Evolutionary conservation across 306 rosid species (phyloP), one percentile per base, ranked within the genome.

Genomic region (Senna siamea): DNA sequence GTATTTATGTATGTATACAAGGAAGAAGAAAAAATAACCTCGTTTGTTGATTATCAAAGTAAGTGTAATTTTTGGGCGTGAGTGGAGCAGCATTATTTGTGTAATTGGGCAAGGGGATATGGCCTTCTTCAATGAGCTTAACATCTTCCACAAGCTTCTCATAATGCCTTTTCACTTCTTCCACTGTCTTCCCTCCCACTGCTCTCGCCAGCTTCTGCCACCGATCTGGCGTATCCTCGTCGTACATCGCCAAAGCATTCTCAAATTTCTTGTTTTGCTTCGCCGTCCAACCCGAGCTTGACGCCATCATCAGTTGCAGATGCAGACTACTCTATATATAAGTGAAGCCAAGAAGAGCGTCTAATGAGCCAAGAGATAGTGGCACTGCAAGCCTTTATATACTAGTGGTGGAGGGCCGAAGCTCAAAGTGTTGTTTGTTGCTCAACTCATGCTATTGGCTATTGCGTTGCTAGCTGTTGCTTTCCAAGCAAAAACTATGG

Each of bases 101-200:
- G 76, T 93, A 93, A 59, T 87, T 88, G 38, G 98, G 98, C 46
- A 93, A 46, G 15, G 98, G 97, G 1, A 91, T 79, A 40, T 72
- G 86, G 2, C 96, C 98, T 54, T 87, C 58, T 67, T 93, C 96
- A 58, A 93, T 93, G 53, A 76, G 86, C 79, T 76, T 79, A 69
- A 93, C 85, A 69, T 93, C 97, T 20, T 93, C 90, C 32, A 91
- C 91, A 3, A 93, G 89, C 58, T 34, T 80, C 72, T 90, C 89
- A 38, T 90, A 93, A 75, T 93, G 98, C 62, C 69, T 84, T 78
- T 88, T 90, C 56, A 90, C 97, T 46, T 93, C 98, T 47, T 93
- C 98, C 53, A 75, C 91, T 5, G 98, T 87, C 60, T 93, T 93
- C 19, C 97, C 98, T 4, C 98, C 98, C 2, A 93, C 92, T 0